Evolutionary conservation across 2,329 filamentous ascomycete genomes (phyloP).

Genomic region (Ampelomyces quisqualis): DNA sequence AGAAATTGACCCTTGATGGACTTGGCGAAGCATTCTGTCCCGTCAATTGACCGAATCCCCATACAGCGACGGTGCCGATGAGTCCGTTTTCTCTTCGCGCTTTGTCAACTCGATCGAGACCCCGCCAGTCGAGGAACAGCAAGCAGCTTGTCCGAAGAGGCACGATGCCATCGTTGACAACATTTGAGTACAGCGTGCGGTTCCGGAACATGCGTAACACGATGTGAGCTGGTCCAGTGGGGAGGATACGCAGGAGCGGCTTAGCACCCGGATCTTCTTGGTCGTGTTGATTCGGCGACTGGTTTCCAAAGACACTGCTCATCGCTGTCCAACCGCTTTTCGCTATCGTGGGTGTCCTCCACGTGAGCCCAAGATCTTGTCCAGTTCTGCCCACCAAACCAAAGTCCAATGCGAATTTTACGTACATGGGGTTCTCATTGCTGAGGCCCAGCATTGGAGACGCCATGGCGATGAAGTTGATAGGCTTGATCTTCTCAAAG

Average conservation of each 20-base stretch:
- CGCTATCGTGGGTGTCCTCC: conserved; percentile 83
- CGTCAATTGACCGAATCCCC: conserved; percentile 92
- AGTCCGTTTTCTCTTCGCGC: conserved; percentile 87
- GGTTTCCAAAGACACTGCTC: conserved; percentile 74
- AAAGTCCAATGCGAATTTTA: conserved; percentile 95
- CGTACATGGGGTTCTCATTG: conserved; percentile 96
- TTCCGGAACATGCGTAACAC: conserved; percentile 87
- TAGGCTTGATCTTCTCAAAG: conserved; percentile 78
- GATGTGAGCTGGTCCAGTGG: conserved; percentile 85
- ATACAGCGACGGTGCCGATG: conserved; percentile 88
- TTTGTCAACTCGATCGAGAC: conserved; percentile 89
- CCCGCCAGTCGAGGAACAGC: conserved; percentile 96
- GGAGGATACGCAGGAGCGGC: conserved; percentile 81
- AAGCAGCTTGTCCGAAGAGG: conserved; percentile 92
- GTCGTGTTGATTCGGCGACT: conserved; percentile 56
- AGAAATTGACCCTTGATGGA: conserved; percentile 44
- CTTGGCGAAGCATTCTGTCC: conserved; percentile 64
- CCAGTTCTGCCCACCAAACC: conserved; percentile 94
- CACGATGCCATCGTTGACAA: conserved; percentile 97
- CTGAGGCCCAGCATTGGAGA: conserved; percentile 88
- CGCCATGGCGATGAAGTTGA: conserved; percentile 88
- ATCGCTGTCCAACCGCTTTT: conserved; percentile 86
- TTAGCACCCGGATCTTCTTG: conserved; percentile 76
- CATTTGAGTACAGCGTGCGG: conserved; percentile 91
- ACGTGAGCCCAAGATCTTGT: conserved; percentile 90